Conservation (phyloP, 2,329 filamentous ascomycete species). For the Fusarium verrucosum region DNA sequence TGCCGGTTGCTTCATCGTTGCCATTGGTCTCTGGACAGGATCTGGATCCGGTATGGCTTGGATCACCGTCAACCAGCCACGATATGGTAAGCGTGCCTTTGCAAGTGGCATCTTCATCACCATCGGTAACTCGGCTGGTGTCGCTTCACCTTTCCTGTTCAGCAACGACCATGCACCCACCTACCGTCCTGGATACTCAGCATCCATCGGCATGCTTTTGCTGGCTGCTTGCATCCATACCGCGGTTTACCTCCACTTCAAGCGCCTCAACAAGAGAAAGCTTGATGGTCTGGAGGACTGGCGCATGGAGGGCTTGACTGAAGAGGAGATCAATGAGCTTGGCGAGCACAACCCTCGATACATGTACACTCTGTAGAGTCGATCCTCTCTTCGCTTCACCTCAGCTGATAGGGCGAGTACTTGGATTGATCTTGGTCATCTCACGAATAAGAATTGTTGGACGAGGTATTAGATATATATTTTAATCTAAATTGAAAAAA, state of each 20-base stretch:
- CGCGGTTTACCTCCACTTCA: constrained; percentile 45
- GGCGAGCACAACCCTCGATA: constrained; percentile 53
- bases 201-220: constrained; percentile 59
- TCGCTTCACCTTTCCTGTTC: constrained; percentile 69
- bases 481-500: neutral
- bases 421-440: neutral
- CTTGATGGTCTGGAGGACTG: constrained; percentile 51
- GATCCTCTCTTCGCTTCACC: accelerated
- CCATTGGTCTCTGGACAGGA: constrained; percentile 61
- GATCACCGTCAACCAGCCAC: constrained; percentile 66
- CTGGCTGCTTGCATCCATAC: constrained; percentile 46
- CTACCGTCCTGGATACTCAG: constrained; percentile 61
- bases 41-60: constrained; percentile 51
- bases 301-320: constrained; percentile 53
- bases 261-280: constrained; percentile 49
- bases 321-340: constrained; percentile 54
- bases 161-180: constrained; percentile 54
- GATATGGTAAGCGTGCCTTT: constrained; percentile 71
- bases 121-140: constrained; percentile 69
- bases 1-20: constrained; percentile 69
- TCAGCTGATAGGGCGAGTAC: neutral
- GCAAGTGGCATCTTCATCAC: constrained; percentile 69
- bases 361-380: constrained; percentile 10
- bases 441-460: neutral
- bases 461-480: neutral